Base-by-base conservation (phyloP, 352 stramenopile genomes). In the Pythium utonaiense region DNA sequence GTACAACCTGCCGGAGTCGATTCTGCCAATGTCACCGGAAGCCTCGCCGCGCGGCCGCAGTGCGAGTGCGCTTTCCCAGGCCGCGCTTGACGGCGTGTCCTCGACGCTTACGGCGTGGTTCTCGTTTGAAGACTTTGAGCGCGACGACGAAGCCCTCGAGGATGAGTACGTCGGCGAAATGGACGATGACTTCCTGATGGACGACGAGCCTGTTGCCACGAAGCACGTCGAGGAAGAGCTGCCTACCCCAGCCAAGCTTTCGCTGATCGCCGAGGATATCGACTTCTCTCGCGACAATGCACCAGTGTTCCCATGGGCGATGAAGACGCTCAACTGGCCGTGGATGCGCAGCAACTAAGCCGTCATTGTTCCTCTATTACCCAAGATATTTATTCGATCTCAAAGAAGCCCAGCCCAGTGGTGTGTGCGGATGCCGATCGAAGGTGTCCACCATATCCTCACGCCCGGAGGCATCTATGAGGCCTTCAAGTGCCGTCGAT, bases 281-380 rank as follows among this genome's bases (percentile, higher is more conserved):
- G 60, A 67, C 21, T 61, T 54, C 44, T 45, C 40, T 6, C 17
- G 45, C 38, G 57, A 22, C 36, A 25, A 31, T 6, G 21, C 40
- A 41, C 41, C 50, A 2, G 22, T 36, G 25, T 50, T 57, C n/a
- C 28, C 60, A 6, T 67, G 53, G 45, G 45, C 24, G 14, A 31
- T 56, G 42, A 67, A 67, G 53, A 28, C 60, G 3, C 57, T 67
- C n/a, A 53, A 45, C 31, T 67, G 60, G 60, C 60, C 60, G 19
- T 67, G 60, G 60, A 53, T 62, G n/a, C 60, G 60, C 53, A 47
- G 44, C 60, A 67, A 67, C 52, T 67, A 62, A 54, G 25, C 41
- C 21, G 41, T 30, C 41, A 49, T 28, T 21, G 7, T 6, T 49
- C 19, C 21, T 21, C 19, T 49, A n/a, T 49, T 49, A 30, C 7